Evolutionary conservation across 148 eudicot genomes (phyloP).

Genomic region (Rhododendron vialii): DNA sequence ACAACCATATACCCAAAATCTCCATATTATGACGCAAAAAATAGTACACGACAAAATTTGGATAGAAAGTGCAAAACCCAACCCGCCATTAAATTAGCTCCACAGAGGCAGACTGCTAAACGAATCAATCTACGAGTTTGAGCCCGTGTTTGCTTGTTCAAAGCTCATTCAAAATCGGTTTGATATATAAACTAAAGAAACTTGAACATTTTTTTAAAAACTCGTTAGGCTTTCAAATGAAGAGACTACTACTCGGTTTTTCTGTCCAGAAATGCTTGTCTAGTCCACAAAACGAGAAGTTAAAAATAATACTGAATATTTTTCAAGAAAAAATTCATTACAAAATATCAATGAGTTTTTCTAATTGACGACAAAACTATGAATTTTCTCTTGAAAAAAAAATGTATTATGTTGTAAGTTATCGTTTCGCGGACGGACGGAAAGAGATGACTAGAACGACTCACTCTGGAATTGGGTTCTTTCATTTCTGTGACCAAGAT

Average conservation of each 20-base stretch:
- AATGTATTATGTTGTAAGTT: no score
- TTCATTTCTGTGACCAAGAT: slow-evolving; percentile 48
- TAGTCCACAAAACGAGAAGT: no score
- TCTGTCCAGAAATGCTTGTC: no score
- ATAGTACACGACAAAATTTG: neutral
- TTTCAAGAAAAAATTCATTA: no score
- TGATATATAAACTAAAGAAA: neutral
- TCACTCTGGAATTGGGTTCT: slow-evolving; percentile 81
- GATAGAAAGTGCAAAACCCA: neutral
- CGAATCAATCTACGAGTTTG: neutral
- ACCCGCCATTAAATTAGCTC: neutral
- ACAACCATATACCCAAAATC: neutral
- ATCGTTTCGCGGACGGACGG: neutral
- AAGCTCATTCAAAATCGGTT: neutral
- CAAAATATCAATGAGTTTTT: no score
- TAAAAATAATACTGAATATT: no score
- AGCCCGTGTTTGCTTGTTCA: neutral
- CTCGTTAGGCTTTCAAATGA: neutral
- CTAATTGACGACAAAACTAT: no score
- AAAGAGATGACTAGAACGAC: neutral
- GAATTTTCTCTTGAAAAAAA: no score
- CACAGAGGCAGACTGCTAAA: neutral
- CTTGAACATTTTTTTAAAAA: neutral
- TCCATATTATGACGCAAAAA: neutral
- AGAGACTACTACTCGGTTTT: neutral